Percentiles rank a stretch among this genome's conserved stretches.
Evolutionary conservation across 75 land plant species (phyloP).

Genomic region (Pinus tabuliformis): DNA sequence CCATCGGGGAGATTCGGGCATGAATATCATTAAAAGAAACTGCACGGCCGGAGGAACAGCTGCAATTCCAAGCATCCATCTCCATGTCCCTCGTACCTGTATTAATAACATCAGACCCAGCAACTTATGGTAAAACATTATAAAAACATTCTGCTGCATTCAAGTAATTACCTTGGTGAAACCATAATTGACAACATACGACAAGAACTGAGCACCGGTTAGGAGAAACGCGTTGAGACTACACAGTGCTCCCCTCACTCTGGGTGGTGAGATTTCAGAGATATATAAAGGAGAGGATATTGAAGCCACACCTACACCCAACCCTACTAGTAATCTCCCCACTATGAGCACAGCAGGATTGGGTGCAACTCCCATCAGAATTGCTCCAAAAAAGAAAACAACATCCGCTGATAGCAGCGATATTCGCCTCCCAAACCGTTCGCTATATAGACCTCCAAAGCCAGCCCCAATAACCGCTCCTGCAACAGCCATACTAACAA

Average conservation of each 20-base stretch:
- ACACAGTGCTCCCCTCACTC: conserved; percentile 72
- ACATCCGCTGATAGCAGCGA: conserved; percentile 54
- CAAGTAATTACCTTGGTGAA: conserved; percentile 51
- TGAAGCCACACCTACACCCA: conserved; percentile 85
- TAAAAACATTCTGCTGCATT: too few species aligned
- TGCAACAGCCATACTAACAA: conserved; percentile 86
- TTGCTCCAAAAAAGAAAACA: conserved; percentile 69
- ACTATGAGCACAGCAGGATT: conserved; percentile 43
- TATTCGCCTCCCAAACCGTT: conserved; percentile 43
- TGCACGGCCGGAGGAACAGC: conserved; percentile 61
- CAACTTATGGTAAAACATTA: too few species aligned
- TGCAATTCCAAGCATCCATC: conserved; percentile 83
- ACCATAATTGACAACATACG: conserved; percentile 72
- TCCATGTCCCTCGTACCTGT: conserved; percentile 63
- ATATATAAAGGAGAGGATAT: conserved; percentile 42
- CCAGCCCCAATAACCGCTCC: conserved; percentile 92
- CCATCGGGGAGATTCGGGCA: conserved; percentile 74
- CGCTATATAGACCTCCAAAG: conserved; percentile 71
- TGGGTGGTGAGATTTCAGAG: conserved; percentile 80
- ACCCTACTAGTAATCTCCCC: conserved; percentile 66
- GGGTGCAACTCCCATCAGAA: conserved; percentile 66
- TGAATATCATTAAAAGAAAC: conserved; percentile 38
- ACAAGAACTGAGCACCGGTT: conserved; percentile 78
- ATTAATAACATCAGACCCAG: not conserved
- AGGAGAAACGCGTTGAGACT: conserved; percentile 75